Evolutionary conservation across 2,329 filamentous ascomycete genomes (phyloP), one percentile per base, ranked within the genome.

Genomic region (Aspergillus uvarum): DNA sequence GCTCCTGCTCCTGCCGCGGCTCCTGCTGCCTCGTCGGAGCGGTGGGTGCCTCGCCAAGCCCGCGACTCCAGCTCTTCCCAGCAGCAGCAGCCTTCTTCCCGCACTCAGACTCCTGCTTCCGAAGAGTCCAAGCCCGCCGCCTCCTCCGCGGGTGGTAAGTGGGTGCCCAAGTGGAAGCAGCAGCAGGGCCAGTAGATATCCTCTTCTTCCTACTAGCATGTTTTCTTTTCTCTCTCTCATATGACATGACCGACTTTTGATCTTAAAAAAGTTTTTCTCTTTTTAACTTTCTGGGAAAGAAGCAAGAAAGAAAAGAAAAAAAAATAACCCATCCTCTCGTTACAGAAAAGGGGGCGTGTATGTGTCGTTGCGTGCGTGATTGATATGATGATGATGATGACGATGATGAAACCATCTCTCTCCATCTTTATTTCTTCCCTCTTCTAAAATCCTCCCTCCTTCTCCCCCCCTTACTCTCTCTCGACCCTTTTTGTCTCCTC

Each of bases 91-190:
- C 62, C 66, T 26, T 69, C 69, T 21, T 60, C 65, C 21, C 67
- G 65, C 59, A 61, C 63, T 58, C 50, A 63, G 54, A 60, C 68
- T 32, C 58, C 67, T 31, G 54, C 62, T 67, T 55, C 67, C 48
- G 63, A 70, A 47, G 67, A 65, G 64, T 55, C 72, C 24, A 69
- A 70, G 59, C 70, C 74, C 26, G 26, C 26, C 26, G 26, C 26
- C 59, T 59, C 70, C 57, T 73, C 22, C 22, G 22, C 72, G 64
- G 58, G 63, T 38, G 65, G 67, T 56, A 74, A 72, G 63, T 77
- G 74, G 74, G 74, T 76, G 16, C 74, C 74, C 32, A 67, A 68
- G 51, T 76, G 70, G 72, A 76, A 72, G 68, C 74, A 74, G 64
- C 71, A 75, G 66, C 72, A 74, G 61, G 66, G 62, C 63, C 73